Evolutionary conservation across 345 rosid species (phyloP), one percentile per base, ranked within the genome.

Genomic region (Camelina hispida): DNA sequence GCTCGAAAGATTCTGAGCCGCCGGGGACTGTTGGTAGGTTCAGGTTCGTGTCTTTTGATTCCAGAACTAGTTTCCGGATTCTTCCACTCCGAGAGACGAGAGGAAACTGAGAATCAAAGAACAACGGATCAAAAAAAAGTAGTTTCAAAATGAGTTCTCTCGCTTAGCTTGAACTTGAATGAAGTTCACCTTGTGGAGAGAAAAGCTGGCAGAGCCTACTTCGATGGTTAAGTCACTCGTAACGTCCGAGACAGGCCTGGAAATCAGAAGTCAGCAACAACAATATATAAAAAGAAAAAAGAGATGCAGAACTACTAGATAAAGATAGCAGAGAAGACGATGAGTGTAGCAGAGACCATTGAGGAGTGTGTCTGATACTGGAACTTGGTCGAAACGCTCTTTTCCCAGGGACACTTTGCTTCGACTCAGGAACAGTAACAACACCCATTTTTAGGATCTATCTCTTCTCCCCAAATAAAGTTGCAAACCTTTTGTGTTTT

Each of bases 221-320:
- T 92, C 93, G 20, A 95, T 73, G 3, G 84, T 87, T 50, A 95
- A 88, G 80, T 95, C 99, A 74, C 97, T 95, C 3, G 96, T 87
- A 68, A 88, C 97, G 30, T 95, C 99, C 4, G 97, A 92, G 79
- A 90, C 88, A 22, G 97, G 97, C 99, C 99, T 95, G 90, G 87
- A 83, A 71, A 12, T 30, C 52, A 44, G 30, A 30, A 13, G 38
- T 58, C n/a, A 59, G 63, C 20, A 17, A 8, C 7, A 8, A 9
- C 11, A 10, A 28, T 28, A 28, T 28, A 28, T 3, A 28, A 38
- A 12, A 5, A 18, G 6, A 5, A 5, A 18, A 4, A 5, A 6
- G 67, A 42, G 17, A 48, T 1, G 1, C n/a, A 4, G 7, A 15
- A 6, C 0, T 16, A 9, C 11, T 8, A 5, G 5, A 4, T 1